Evolutionary conservation across 2,329 filamentous ascomycete genomes (phyloP).

Genomic region (Colletotrichum cuscutae): DNA sequence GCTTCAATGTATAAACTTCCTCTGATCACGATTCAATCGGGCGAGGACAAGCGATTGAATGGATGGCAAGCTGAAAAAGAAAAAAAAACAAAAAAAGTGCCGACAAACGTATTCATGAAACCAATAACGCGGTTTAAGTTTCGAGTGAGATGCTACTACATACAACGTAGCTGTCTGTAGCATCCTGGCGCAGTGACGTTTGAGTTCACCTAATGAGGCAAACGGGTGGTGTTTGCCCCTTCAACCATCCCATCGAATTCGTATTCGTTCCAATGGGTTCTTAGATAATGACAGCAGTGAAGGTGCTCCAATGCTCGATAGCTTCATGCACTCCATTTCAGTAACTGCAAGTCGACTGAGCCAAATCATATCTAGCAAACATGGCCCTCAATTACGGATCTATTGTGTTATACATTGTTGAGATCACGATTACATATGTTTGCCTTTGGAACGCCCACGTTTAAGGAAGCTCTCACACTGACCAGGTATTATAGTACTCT

Average conservation of each 20-base stretch:
- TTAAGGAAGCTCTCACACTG: not conserved
- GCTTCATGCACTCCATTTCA: not conserved
- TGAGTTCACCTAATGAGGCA: not conserved
- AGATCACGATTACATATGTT: not conserved
- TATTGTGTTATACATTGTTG: not conserved
- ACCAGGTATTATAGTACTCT: conserved; percentile 5
- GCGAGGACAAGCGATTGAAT: not conserved
- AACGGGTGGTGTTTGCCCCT: not conserved
- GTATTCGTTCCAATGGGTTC: conserved; percentile 16
- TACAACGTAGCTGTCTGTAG: no score
- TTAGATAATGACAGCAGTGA: not conserved
- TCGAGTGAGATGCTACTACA: not conserved
- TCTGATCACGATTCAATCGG: not conserved
- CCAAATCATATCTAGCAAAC: not conserved
- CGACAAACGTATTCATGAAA: conserved; percentile 5
- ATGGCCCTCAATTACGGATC: conserved; percentile 7
- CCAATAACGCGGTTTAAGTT: conserved; percentile 5
- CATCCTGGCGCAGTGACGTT: conserved; percentile 2
- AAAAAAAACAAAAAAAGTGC: not conserved
- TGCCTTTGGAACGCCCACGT: not conserved
- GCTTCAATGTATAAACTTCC: not conserved
- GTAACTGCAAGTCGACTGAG: not conserved
- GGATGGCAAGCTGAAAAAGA: not conserved
- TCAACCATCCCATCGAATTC: conserved; percentile 14
- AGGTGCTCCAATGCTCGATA: no score